phyloP scores from a whole-genome alignment of 768 basidiomycete genomes.

The Fomitopsis serialis region DNA sequence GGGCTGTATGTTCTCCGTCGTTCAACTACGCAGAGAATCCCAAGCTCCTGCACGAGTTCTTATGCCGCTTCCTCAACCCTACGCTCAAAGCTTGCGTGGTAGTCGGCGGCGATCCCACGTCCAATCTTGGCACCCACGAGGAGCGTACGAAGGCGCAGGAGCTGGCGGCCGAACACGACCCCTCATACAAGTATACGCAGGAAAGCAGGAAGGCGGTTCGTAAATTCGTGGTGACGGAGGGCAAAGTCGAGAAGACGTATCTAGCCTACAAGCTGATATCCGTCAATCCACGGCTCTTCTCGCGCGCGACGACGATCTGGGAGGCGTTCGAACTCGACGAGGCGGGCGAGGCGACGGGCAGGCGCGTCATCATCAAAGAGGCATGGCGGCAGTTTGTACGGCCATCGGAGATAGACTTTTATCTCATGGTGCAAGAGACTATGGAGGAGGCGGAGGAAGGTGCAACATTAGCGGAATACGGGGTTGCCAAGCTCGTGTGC shows the following conservation, averaged over 20 bases:
- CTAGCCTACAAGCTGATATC: constrained; percentile 1
- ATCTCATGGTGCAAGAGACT: not conserved
- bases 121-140: not conserved
- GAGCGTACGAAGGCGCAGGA: not conserved
- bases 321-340: constrained; percentile 3
- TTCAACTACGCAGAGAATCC: not conserved
- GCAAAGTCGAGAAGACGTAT: not conserved
- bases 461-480: not conserved
- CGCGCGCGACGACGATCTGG: constrained; percentile 10
- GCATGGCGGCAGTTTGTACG: constrained; percentile 8
- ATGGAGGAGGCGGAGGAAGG: not conserved
- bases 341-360: not conserved
- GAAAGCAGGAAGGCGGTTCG: constrained; percentile 3
- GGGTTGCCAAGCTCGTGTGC: not conserved
- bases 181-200: not conserved
- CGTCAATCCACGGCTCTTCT: constrained; percentile 9
- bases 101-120: not conserved
- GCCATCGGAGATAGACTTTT: constrained; percentile 2
- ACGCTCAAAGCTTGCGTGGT: not conserved
- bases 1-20: not conserved
- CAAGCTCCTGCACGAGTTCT: constrained; percentile 1
- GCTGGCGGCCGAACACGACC: not conserved
- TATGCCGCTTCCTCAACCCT: constrained; percentile 11
- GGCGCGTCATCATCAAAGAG: constrained; percentile 5
- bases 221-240: not conserved